Conservation (phyloP, 371 early-diverging fungal genomes). For the Syncephalastrum racemosum region DNA sequence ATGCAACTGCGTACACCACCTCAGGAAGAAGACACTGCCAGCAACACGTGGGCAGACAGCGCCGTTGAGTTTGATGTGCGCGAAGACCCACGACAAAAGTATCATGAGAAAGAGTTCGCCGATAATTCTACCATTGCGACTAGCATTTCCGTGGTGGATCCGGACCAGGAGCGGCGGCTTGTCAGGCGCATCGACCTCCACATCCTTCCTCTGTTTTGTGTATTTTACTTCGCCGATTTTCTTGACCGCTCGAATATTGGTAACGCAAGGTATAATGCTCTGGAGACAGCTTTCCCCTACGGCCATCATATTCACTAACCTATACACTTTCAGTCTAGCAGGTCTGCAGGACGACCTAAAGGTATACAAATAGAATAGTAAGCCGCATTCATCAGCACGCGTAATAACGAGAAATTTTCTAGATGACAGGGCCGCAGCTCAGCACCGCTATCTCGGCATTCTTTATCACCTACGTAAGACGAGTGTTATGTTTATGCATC, state of each 20-base stretch:
- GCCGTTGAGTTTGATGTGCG: no score
- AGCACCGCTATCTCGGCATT: conserved; percentile 34
- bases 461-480: conserved; percentile 41
- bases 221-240: conserved; percentile 45
- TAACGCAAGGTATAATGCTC: conserved; percentile 18
- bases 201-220: conserved; percentile 44
- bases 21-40: no score
- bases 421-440: conserved; percentile 25
- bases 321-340: conserved; percentile 14
- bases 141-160: no score
- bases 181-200: conserved; percentile 31
- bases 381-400: neutral
- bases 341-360: conserved; percentile 20
- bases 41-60: no score
- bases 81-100: no score
- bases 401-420: neutral
- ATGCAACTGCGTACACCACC: no score
- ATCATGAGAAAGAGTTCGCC: no score
- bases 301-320: no score
- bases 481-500: neutral
- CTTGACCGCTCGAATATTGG: conserved; percentile 22
- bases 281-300: no score
- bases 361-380: conserved; percentile 3
- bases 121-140: no score
- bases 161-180: conserved; percentile 9